A percentile compares a stretch with the other conserved stretches of the same genome.
Conservation (phyloP, 106 monocot genomes). For the Dioscorea zingiberensis region DNA sequence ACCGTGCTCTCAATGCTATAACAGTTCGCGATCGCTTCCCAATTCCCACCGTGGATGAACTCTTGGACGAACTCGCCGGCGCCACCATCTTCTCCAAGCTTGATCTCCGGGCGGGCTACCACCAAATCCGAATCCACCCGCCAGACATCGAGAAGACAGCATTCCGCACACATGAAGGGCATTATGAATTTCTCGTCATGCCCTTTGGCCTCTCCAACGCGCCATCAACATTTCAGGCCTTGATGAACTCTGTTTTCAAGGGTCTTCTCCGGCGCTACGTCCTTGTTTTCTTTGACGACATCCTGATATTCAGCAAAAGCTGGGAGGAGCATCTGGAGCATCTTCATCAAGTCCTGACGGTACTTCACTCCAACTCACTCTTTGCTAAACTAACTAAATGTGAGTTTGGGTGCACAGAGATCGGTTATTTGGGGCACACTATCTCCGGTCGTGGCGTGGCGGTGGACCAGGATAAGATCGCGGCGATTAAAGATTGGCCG, state of each 20-base stretch:
- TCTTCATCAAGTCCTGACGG: not conserved
- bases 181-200: not conserved
- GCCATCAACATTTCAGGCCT: not conserved
- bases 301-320: not conserved
- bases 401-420: not conserved
- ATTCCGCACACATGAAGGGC: too few species aligned
- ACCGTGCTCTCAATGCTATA: not conserved
- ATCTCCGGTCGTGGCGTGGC: not conserved
- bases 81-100: too few species aligned
- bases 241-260: not conserved
- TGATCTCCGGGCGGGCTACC: too few species aligned
- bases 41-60: not conserved
- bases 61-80: slow-evolving; percentile 1
- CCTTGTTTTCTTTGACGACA: slow-evolving; percentile 3
- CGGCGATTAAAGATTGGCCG: not conserved
- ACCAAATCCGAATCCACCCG: too few species aligned
- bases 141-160: too few species aligned
- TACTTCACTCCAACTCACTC: too few species aligned
- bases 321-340: not conserved
- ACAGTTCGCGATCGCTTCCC: not conserved
- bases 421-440: too few species aligned
- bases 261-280: not conserved
- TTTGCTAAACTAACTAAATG: too few species aligned
- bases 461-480: not conserved
- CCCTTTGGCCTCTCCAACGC: slow-evolving; percentile 2